These are phyloP conservation scores for Leccinum fibrillosum DNA, from an alignment of 768 basidiomycete genomes.

Conservation along the genomic window DNA sequence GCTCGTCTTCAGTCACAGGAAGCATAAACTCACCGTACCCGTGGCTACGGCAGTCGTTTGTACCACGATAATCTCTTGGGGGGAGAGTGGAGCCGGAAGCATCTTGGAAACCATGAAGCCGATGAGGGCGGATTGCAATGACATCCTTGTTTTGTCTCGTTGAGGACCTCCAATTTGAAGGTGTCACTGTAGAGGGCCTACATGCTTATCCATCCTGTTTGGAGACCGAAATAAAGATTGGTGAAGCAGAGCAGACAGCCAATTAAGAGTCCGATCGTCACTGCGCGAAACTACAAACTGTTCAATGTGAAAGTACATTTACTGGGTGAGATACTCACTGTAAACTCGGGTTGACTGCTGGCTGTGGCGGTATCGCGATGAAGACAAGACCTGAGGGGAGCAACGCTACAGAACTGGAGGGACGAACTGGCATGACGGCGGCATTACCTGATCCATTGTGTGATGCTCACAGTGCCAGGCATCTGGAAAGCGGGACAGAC, in stretches of 20 bases:
- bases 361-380: neutral
- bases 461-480: conserved; percentile 11
- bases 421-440: neutral
- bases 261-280: conserved; percentile 74
- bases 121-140: conserved; percentile 89
- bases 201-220: conserved; percentile 92
- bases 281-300: conserved; percentile 45
- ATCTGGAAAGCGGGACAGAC: too few relatives aligned
- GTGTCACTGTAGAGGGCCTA: conserved; percentile 29
- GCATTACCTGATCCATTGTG: conserved; percentile 24
- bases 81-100: conserved; percentile 69
- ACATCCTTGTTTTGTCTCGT: conserved; percentile 68
- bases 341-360: conserved; percentile 24
- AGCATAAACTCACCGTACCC: conserved; percentile 46
- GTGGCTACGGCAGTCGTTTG: conserved; percentile 97
- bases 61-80: conserved; percentile 90
- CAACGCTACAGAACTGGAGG: neutral
- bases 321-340: conserved; percentile 16
- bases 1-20: neutral
- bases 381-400: conserved; percentile 5
- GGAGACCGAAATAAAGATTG: conserved; percentile 83
- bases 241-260: conserved; percentile 90
- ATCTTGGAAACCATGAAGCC: conserved; percentile 83
- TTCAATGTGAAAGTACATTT: neutral
- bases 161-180: neutral